These are phyloP conservation scores for Malus hybrid DNA, from an alignment of 331 rosid genomes.

Conservation along the genomic window DNA sequence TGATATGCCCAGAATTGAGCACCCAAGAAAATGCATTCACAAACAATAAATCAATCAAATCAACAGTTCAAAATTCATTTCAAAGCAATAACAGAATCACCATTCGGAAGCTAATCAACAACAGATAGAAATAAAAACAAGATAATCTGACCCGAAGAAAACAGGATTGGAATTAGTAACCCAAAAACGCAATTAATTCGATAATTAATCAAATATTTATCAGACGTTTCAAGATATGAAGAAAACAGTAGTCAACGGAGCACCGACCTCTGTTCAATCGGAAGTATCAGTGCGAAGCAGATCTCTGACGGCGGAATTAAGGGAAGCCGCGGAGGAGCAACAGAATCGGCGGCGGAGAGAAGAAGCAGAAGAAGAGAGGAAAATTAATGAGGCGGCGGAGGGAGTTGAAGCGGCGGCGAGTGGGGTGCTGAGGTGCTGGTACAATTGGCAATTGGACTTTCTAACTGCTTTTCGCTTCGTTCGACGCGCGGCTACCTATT, in stretches of 20 bases:
- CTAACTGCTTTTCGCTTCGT: neutral
- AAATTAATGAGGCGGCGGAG: neutral
- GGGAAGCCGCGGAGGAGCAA: neutral
- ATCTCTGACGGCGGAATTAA: neutral
- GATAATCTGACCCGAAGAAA: neutral
- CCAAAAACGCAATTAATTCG: neutral
- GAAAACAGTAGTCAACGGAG: neutral
- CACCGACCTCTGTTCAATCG: neutral
- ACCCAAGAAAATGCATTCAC: neutral
- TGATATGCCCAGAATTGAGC: neutral
- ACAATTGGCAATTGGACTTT: neutral
- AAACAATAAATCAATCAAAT: neutral
- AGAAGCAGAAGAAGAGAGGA: neutral
- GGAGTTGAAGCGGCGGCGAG: neutral
- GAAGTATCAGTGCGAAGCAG: neutral
- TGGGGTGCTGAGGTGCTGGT: neutral
- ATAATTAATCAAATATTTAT: too few species aligned
- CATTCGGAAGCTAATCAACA: neutral
- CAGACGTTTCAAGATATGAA: neutral
- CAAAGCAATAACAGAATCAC: neutral
- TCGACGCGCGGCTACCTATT: neutral
- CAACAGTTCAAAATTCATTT: neutral
- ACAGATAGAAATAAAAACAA: too few species aligned
- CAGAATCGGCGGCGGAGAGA: neutral
- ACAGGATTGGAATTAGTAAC: neutral